Evolutionary conservation across 2,329 filamentous ascomycete species (phyloP), one percentile per base, ranked within the genome.

Genomic region (Botryosphaeria dothidea): DNA sequence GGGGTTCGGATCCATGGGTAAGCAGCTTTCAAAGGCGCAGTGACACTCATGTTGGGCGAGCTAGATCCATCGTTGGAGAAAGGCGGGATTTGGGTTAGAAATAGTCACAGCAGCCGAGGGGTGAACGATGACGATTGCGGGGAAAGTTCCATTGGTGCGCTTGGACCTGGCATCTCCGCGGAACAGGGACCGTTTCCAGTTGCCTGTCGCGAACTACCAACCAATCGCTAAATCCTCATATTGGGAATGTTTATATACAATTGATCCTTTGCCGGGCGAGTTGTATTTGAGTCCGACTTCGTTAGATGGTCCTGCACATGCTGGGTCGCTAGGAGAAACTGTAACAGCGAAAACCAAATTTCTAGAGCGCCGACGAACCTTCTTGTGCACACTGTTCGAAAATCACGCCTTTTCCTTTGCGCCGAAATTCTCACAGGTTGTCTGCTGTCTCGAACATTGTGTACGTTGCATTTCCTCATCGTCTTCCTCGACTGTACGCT

Each of bases 1-100:
- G 88, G 88, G 2, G 76, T 69, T 38, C 79, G 73, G 4, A 81
- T 83, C 87, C 88, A 90, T 69, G 87, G 86, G 70, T 88, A 88
- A 15, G 43, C 31, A 19, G 51, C 21, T 46, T 38, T 43, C 17
- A 64, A 46, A 7, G 48, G 31, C 4, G 49, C 38, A 5, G 60
- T 29, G 15, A 48, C 7, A 36, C 2, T 36, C 61, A 64, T 64
- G 27, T 38, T 17, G 27, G 61, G 21, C 11, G 27, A 23, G 8
- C 21, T 46, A n/a, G 5, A 31, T 3, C 4, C 54, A 45, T 58
- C 8, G 4, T 25, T 41, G 17, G 15, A 41, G n/a, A 23, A 46
- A 5, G 23, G 56, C n/a, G 41, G 19, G 41, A 21, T 17, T 5
- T n/a, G 27, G 17, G 31, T 3, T 45, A 13, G 25, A 43, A n/a